Base-by-base conservation (phyloP, 257 asterid genomes). In the Perilla frutescens region DNA sequence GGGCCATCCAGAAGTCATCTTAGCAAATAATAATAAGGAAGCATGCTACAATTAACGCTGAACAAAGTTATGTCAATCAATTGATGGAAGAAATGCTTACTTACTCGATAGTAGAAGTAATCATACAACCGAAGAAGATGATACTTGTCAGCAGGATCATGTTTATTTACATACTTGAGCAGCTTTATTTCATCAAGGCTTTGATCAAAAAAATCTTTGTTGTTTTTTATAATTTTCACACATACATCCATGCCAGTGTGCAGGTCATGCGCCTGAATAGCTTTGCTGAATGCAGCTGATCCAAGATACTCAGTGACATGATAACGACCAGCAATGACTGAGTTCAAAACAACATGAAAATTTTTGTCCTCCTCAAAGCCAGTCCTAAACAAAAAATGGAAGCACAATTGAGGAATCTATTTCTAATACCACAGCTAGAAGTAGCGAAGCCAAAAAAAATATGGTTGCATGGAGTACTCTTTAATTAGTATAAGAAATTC, bases 161-260 rank as follows among this genome's bases (percentile, higher is more conserved):
- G 97, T 79, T 89, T 95, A 86, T 95, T 92, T 66, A 92, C 92
- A 83, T 84, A 92, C 88, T 95, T 95, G 86, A 95, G 98, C 80
- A 95, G 96, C 91, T 95, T 95, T 77, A 95, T 95, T 83, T 95
- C 99, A 74, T 95, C 99, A 71, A 95, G 98, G 88, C 98, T 92
- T 86, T 95, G 99, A 80, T 95, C 99, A 41, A 92, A 95, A 74
- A 95, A 95, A 77, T 95, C 98, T 80, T 95, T 95, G 84, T 95
- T 95, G 87, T 92, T 95, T 90, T 95, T 95, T 74, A 95, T 95
- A 74, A 95, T 90, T 84, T 95, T 92, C 81, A 95, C 94, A 72
- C 99, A 95, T 6, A 95, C 98, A 85, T 95, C 99, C 96, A 95
- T 92, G 84, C 98, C 99, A 68, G 98, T 90, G 80, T 95, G 99